Base-by-base conservation (phyloP, 2,329 filamentous ascomycete species). In the Colletotrichum lini region DNA sequence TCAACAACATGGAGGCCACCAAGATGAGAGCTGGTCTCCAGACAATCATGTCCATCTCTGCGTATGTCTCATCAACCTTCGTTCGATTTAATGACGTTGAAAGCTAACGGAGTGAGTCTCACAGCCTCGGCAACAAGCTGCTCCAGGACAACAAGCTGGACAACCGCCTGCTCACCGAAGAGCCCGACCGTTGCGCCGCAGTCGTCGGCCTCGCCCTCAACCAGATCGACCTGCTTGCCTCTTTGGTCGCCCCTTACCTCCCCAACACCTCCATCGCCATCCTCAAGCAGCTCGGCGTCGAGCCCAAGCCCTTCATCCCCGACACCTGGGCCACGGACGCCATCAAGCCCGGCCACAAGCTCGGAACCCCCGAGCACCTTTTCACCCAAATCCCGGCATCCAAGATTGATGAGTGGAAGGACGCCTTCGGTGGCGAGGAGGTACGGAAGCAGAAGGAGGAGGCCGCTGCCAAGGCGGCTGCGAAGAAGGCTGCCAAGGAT, bases 341-440 rank as follows among this genome's bases (percentile, higher is more conserved):
- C 2, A 84, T 96, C 74, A 86, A 90, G 77, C 87, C 92, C 1
- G 93, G 92, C 68, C 94, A 98, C 84, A 92, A 91, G 79, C 92
- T 98, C 74, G 94, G 94, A 75, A 92, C 92, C 78, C 90, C 95
- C 0, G 89, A 90, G 74, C 92, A 94, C 52, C 86, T 98, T 42
- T 98, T 98, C 83, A 89, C 89, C n/a, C 89, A 88, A 65, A 98
- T 98, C 78, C 93, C 95, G 74, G 87, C 92, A 12, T 91, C 93
- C 81, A 96, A 95, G 84, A 91, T 93, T 57, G 90, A 92, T 62
- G 93, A 96, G 80, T 98, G 95, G 95, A 91, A 92, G 70, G 89
- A 92, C 73, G 88, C 89, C 75, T 98, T 92, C 75, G 90, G 94
- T 73, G 86, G 86, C n/a, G 85, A 86, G 76, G 85, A 87, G 77